Percentiles rank a stretch among this genome's conserved stretches.
Conservation (phyloP, 257 asterid species). For the Solanum chmielewskii region DNA sequence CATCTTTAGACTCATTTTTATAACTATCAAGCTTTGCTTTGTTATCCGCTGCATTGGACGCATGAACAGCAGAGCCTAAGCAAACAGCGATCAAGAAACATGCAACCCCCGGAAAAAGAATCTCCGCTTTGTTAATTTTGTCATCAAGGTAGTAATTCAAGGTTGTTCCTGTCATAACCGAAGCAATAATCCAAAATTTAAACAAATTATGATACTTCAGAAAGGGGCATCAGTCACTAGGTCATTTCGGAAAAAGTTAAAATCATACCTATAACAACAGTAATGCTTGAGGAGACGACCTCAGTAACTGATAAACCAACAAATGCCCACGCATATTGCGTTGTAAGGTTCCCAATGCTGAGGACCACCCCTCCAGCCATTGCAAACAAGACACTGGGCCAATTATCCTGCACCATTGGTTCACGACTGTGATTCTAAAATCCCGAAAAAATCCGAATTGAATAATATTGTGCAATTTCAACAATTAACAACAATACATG, state of each 20-base stretch:
- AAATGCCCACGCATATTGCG: constrained; percentile 95
- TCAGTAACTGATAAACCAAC: constrained; percentile 93
- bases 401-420: constrained; percentile 51
- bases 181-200: background rate
- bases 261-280: constrained; percentile 77
- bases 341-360: constrained; percentile 79
- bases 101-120: constrained; percentile 87
- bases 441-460: background rate
- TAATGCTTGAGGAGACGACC: constrained; percentile 72
- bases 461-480: background rate
- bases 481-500: background rate
- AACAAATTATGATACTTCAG: background rate
- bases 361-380: constrained; percentile 87
- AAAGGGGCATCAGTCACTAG: background rate
- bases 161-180: constrained; percentile 54
- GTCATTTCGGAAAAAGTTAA: background rate
- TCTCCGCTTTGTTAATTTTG: constrained; percentile 84
- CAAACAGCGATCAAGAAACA: constrained; percentile 92
- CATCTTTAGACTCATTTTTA: constrained; percentile 21
- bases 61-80: constrained; percentile 72
- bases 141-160: constrained; percentile 79
- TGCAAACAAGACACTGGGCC: constrained; percentile 74
- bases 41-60: constrained; percentile 76
- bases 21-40: constrained; percentile 43
- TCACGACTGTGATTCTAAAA: background rate